phyloP scores from a whole-genome alignment of 768 basidiomycete species.

The Auricularia heimuer region DNA sequence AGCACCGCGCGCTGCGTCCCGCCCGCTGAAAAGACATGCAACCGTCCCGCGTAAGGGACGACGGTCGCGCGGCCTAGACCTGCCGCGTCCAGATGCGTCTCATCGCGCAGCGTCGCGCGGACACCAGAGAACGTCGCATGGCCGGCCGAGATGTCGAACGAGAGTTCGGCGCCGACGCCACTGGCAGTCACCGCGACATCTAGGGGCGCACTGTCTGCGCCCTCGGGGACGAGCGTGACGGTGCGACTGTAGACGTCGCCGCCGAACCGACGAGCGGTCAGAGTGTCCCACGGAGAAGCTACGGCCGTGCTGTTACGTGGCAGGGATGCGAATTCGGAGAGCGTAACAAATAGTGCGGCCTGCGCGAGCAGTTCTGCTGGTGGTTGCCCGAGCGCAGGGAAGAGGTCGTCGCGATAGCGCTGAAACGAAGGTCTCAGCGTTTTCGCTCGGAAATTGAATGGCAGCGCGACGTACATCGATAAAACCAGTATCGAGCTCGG shows the following conservation, averaged over 20 bases:
- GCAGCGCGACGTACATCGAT: slow-evolving; percentile 47
- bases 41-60: slow-evolving; percentile 22
- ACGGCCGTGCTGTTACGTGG: slow-evolving; percentile 11
- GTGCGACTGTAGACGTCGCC: slow-evolving; percentile 58
- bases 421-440: slow-evolving; percentile 18
- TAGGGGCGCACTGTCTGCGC: slow-evolving; percentile 22
- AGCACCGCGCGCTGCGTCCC: slow-evolving; percentile 1
- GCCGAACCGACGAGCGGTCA: slow-evolving; percentile 69
- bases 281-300: slow-evolving; percentile 55
- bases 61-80: slow-evolving; percentile 33
- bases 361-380: slow-evolving; percentile 60
- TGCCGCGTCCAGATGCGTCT: background rate
- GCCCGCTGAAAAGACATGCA: slow-evolving; percentile 41
- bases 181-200: slow-evolving; percentile 28
- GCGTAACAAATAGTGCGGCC: slow-evolving; percentile 62
- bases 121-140: slow-evolving; percentile 1
- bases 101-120: background rate
- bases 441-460: background rate
- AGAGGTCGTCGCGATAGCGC: slow-evolving; percentile 80
- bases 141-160: slow-evolving; percentile 40
- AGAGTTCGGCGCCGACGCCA: slow-evolving; percentile 27
- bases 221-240: slow-evolving; percentile 35
- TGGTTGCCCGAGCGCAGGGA: slow-evolving; percentile 53
- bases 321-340: slow-evolving; percentile 45
- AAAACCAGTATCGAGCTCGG: slow-evolving; percentile 86